Conservation (phyloP, 179 eudicot species). For the Corrigiola litoralis region DNA sequence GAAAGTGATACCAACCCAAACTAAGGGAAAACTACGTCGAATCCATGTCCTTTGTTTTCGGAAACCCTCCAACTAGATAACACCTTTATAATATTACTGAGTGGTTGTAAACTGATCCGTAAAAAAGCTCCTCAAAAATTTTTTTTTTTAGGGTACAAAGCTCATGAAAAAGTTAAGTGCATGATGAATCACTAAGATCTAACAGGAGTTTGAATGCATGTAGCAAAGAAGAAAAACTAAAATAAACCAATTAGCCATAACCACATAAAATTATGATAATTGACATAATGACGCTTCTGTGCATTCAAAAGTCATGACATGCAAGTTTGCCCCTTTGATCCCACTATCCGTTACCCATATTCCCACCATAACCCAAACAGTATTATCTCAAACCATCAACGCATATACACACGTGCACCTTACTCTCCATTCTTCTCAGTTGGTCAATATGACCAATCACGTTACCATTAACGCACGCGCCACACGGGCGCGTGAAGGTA, state of each 20-base stretch:
- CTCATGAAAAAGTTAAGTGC: background rate
- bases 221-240: background rate
- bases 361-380: constrained; percentile 7
- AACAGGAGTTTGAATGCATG: background rate
- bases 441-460: too few species aligned
- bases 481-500: background rate
- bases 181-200: background rate
- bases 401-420: too few species aligned
- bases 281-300: constrained; percentile 25
- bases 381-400: background rate
- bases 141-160: too few species aligned
- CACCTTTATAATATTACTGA: too few species aligned
- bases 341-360: constrained; percentile 20
- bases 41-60: too few species aligned
- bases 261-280: background rate
- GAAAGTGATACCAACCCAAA: too few species aligned
- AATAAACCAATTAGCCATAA: background rate
- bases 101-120: too few species aligned
- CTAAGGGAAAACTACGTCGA: too few species aligned
- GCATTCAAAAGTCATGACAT: constrained; percentile 23
- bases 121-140: background rate
- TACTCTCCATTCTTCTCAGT: too few species aligned
- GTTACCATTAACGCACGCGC: background rate
- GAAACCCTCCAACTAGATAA: too few species aligned
- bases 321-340: constrained; percentile 26